These are phyloP conservation scores for Daldinia grandis DNA, from an alignment of 495 filamentous ascomycete species.

Conservation along the genomic window DNA sequence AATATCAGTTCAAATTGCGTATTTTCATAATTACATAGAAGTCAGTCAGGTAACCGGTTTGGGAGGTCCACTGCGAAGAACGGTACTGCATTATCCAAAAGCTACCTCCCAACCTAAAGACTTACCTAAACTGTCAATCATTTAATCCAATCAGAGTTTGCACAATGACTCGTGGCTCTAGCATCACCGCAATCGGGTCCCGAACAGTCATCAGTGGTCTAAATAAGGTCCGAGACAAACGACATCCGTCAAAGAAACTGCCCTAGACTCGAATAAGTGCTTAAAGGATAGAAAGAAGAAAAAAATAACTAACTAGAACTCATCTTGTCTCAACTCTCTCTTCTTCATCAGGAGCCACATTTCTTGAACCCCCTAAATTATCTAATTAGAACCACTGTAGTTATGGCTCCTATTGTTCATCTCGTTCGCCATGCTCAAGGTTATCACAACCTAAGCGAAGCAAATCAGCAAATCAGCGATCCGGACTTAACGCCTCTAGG, in stretches of 20 bases:
- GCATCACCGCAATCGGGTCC: slow-evolving; percentile 29
- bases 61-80: slow-evolving; percentile 19
- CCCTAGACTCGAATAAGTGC: neutral
- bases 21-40: slow-evolving; percentile 16
- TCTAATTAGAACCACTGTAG: slow-evolving; percentile 1
- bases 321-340: neutral
- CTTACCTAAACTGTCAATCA: neutral
- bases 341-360: neutral
- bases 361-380: neutral
- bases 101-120: neutral
- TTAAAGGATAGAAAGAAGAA: slow-evolving; percentile 7
- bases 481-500: slow-evolving; percentile 81
- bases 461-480: slow-evolving; percentile 77
- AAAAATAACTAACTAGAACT: too few species aligned
- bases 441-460: slow-evolving; percentile 79
- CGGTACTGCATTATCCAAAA: neutral
- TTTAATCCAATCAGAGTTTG: slow-evolving; percentile 31
- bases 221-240: slow-evolving; percentile 15
- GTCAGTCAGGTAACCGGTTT: slow-evolving; percentile 12
- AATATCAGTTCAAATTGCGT: slow-evolving; percentile 7
- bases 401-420: slow-evolving; percentile 60
- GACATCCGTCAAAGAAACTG: slow-evolving; percentile 17
- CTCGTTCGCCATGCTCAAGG: slow-evolving; percentile 67
- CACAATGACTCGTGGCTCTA: slow-evolving; percentile 22
- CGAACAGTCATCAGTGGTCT: slow-evolving; percentile 22